phyloP scores from a whole-genome alignment of 1,284 basidiomycete species.

The Ceraceosorus guamensis region DNA sequence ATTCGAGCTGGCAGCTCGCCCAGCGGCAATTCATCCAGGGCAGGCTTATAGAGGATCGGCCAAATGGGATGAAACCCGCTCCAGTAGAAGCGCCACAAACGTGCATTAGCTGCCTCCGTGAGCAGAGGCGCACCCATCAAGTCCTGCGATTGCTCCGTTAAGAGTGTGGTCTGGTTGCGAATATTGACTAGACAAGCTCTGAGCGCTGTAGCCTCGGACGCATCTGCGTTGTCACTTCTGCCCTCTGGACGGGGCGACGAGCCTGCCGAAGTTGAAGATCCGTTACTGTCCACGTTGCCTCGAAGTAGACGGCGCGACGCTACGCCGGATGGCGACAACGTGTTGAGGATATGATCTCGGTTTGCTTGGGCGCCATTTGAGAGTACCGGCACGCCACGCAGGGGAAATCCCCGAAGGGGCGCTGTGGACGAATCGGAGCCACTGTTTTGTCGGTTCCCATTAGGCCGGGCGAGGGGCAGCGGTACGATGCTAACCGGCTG shows the following conservation, averaged over 20 bases:
- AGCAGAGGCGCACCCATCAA: background rate
- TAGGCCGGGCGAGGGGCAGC: background rate
- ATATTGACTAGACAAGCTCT: background rate
- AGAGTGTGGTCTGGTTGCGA: background rate
- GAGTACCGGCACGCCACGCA: too few species aligned
- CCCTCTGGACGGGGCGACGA: too few species aligned
- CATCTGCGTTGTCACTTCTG: background rate
- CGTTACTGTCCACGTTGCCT: too few species aligned
- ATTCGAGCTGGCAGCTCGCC: conserved; percentile 25
- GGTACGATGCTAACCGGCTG: background rate
- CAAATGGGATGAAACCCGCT: conserved; percentile 38
- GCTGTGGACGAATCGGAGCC: background rate
- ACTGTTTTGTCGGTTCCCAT: too few species aligned
- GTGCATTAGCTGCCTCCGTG: background rate
- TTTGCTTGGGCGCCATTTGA: background rate
- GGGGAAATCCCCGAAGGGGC: too few species aligned
- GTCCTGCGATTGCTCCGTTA: conserved; percentile 20
- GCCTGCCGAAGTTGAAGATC: too few species aligned
- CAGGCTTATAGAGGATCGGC: conserved; percentile 39
- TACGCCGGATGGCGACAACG: background rate
- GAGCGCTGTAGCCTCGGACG: background rate
- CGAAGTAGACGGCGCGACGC: too few species aligned
- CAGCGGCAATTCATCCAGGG: conserved; percentile 20
- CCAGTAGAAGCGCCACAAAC: conserved; percentile 20
- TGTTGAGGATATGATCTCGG: background rate